Evolutionary conservation across 257 asterid species (phyloP).

Genomic region (Solanum rostratum): DNA sequence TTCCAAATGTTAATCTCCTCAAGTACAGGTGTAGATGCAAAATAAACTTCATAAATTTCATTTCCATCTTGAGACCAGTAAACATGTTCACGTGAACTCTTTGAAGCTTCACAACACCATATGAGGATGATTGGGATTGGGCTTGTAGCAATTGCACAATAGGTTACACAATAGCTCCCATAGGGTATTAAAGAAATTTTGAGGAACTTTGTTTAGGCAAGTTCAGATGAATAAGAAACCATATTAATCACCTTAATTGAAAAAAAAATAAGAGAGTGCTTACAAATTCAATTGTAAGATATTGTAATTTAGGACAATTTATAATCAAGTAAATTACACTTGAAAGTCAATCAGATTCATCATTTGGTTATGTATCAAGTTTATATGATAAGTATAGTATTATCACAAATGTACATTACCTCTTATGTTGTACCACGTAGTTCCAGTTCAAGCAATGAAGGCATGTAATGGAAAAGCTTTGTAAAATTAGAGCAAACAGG

Average conservation of each 20-base stretch:
- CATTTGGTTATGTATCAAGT: not conserved
- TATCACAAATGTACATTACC: not conserved
- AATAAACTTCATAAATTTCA: not conserved
- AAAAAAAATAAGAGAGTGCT: not conserved
- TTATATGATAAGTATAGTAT: no score
- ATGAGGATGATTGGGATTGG: not conserved
- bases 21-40: not conserved
- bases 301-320: not conserved
- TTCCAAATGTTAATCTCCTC: not conserved
- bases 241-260: not conserved
- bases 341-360: not conserved
- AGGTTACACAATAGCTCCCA: not conserved
- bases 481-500: conserved; percentile 30
- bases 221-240: not conserved
- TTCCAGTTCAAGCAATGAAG: not conserved
- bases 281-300: not conserved
- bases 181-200: not conserved
- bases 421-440: not conserved
- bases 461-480: conserved; percentile 6
- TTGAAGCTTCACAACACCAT: not conserved
- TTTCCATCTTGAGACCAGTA: not conserved
- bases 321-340: not conserved
- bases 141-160: not conserved
- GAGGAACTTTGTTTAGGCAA: not conserved
- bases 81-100: not conserved